Evolutionary conservation across 495 filamentous ascomycete genomes (phyloP), one percentile per base, ranked within the genome.

Genomic region (Talaromyces liani): DNA sequence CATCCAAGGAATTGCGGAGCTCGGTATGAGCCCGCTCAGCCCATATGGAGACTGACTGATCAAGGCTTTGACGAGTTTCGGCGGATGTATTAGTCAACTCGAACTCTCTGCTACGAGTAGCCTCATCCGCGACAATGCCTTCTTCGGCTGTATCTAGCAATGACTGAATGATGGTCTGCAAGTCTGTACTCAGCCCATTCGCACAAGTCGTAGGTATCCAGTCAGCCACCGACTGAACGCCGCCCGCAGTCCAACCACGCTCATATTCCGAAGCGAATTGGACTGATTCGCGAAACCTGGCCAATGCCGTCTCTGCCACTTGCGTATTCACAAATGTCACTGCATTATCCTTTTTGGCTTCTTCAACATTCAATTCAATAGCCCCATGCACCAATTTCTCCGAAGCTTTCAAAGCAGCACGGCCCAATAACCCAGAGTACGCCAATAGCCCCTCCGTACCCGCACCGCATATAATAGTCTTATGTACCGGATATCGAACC

Each of bases 401-500:
- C 31, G 79, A 75, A 14, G 68, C 69, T 29, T 72, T 72, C 7
- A 77, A 65, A 34, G 72, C 69, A 24, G 73, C 67, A 47, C 73
- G 69, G 63, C 77, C 64, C 55, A 79, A 67, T 62, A 80, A 72
- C 4, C 73, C 71, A 59, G 83, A 79, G 62, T 85, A 83, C 12
- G 79, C 75, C 9, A 84, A 71, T 1, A 85, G 66, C 7, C 80
- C 82, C 20, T 83, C 76, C 20, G 86, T 68, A 0, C 91, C 93
- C 49, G 88, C 81, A 3, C 85, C 87, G 34, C 95, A 85, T 14
- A 97, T 65, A 25, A 98, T 72, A 9, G 88, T 84, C 71, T 88
- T 89, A 67, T 98, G 94, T 16, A 97, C 91, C 0, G 94, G 93
- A 61, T 92, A 91, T 9, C 86, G 85, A 10, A 96, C 78, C 41